Evolutionary conservation across 768 basidiomycete genomes (phyloP), one percentile per base, ranked within the genome.

Genomic region (Epithele typhae): DNA sequence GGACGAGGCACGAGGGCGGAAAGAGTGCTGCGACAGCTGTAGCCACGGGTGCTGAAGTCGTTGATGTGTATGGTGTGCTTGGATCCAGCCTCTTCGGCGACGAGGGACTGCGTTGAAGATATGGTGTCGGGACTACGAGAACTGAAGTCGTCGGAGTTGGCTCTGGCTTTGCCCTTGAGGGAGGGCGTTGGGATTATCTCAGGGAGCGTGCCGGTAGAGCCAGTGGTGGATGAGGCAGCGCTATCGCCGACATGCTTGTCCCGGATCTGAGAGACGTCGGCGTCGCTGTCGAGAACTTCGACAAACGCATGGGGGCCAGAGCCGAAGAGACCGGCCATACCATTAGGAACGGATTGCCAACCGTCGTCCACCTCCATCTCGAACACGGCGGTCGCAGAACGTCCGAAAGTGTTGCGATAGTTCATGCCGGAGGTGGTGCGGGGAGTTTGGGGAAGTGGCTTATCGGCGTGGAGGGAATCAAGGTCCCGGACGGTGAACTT

Each of bases 401-500:
- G 67, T 24, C 79, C 79, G 49, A 84, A 83, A 1, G 79, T 82
- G 59, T 86, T 81, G 51, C 82, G 79, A 51, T 70, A 62, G 42
- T 51, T 48, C 36, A 54, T 41, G n/a, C 52, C 30, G 39, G 47
- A 34, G 57, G 55, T 18, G 48, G 49, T 49, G 60, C 39, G 66
- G 54, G 15, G 69, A 45, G 46, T 71, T 49, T 46, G 67, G 45
- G 44, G 64, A 40, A 51, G 67, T 23, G 57, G 58, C 44, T 63
- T 62, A 51, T 66, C 61, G 44, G 61, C 50, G 44, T 72, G 64
- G 48, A 65, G 53, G 44, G 53, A 49, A 48, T 63, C 46, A 17
- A 90, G 64, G 67, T 90, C 81, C 57, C 76, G 71, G 18, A 91
- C 79, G 17, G 64, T 65, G 55, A 92, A 78, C 64, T 79, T 85